Base-by-base conservation (phyloP, 768 basidiomycete species). In the Tylopilus plumbeoviolaceoides region DNA sequence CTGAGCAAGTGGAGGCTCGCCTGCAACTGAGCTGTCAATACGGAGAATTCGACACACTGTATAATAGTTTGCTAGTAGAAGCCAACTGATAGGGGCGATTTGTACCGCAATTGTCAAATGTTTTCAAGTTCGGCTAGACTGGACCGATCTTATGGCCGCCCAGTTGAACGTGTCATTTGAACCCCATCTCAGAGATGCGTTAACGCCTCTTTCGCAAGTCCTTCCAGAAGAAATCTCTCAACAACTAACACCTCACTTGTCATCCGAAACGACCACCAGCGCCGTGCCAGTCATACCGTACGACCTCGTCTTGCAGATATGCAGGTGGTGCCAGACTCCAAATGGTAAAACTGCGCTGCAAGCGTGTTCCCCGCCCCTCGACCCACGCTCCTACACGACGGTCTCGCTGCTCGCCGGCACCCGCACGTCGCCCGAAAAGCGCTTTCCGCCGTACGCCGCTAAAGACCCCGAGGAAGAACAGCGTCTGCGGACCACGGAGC, bases 361-460 rank as follows among this genome's bases (percentile, higher is more conserved):
- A 72, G 81, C 47, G 60, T 65, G 55, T 33, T 70, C 72, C 7
- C 75, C 75, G 10, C 67, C 73, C 2, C 71, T 90, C 44, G 69
- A 82, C 52, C 71, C 81, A 5, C 70, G 71, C 20, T 72, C 78
- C 14, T 91, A 88, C 64, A 72, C 77, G 7, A 90, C 89, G 82
- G 71, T 90, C 36, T 72, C 88, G 18, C 73, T 93, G 33, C 80
- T 93, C 6, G 89, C 91, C 15, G 90, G 90, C 35, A 78, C 84
- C 7, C 80, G 77, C 41, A 85, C 89, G n/a, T 89, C 88, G 7
- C 90, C 90, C 20, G 82, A 87, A 53, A 80, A 85, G 49, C 82
- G 76, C 33, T 87, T 89, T 54, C 83, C 83, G 30, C 58, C 70
- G 9, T 80, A 82, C 59, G 53, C 62, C 5, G 76, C 74, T 20